Percentiles rank a stretch among this genome's conserved stretches.
phyloP scores from a whole-genome alignment of 441 rosid species.

The Croton laevigatus region DNA sequence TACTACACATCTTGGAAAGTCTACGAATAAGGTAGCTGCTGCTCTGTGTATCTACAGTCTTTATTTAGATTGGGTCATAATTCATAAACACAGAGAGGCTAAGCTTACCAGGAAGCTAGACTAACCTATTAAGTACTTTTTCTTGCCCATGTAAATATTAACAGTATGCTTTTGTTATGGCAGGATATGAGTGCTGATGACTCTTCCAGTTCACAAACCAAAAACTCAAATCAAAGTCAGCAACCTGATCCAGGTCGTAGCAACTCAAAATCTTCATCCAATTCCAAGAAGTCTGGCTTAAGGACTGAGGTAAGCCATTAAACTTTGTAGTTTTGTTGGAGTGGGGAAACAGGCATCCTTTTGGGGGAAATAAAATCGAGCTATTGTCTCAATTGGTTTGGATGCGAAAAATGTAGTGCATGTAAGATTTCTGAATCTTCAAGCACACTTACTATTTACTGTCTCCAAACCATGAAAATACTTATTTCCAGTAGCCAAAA shows the following conservation, averaged over 20 bases:
- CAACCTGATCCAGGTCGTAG: conserved; percentile 37
- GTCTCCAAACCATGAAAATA: background rate
- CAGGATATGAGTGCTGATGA: conserved; percentile 12
- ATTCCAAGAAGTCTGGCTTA: conserved; percentile 50
- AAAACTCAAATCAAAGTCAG: conserved; percentile 35
- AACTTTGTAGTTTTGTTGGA: background rate
- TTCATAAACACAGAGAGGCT: background rate
- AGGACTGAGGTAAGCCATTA: conserved; percentile 65
- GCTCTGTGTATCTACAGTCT: background rate
- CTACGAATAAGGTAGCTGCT: conserved; percentile 56
- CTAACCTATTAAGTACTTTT: background rate
- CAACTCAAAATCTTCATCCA: conserved; percentile 30
- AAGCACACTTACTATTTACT: background rate
- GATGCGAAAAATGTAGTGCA: background rate
- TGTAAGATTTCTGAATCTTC: conserved; percentile 10
- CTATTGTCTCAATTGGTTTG: conserved; percentile 1
- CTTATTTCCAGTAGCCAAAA: conserved; percentile 1
- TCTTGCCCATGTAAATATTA: conserved; percentile 1
- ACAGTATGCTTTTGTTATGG: background rate
- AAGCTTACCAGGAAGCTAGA: background rate
- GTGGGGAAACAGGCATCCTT: background rate
- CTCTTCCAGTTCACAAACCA: conserved; percentile 20
- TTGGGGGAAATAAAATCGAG: background rate
- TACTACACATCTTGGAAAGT: conserved; percentile 34
- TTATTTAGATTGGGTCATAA: background rate